Conservation (phyloP, 2,329 filamentous ascomycete species). For the Claviceps sp. region DNA sequence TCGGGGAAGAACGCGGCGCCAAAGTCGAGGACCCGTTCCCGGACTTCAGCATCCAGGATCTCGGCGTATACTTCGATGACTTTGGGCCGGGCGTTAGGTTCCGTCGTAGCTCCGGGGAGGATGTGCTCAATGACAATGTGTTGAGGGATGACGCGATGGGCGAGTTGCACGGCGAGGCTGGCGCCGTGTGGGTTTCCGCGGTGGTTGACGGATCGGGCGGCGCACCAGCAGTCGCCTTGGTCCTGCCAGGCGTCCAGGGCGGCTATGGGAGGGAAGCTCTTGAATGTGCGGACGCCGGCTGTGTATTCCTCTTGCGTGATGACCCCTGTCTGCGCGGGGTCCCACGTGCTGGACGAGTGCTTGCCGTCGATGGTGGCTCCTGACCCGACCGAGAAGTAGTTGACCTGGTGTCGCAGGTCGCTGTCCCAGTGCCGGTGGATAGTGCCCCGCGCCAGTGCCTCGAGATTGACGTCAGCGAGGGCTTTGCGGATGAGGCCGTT, state of each 20-base stretch:
- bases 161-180: conserved; percentile 50
- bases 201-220: conserved; percentile 29
- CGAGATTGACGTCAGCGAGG: conserved; percentile 31
- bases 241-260: conserved; percentile 62
- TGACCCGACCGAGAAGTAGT: conserved; percentile 55
- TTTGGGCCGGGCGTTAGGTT: conserved; percentile 48
- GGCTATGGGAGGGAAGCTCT: conserved; percentile 24
- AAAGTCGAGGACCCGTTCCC: conserved; percentile 29
- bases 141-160: conserved; percentile 46
- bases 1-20: conserved; percentile 27
- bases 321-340: conserved; percentile 13
- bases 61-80: conserved; percentile 58
- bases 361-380: conserved; percentile 51
- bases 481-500: conserved; percentile 28
- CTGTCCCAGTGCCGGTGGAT: conserved; percentile 31
- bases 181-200: conserved; percentile 38
- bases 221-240: conserved; percentile 80
- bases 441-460: conserved; percentile 31
- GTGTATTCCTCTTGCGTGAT: conserved; percentile 4
- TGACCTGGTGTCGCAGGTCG: conserved; percentile 43
- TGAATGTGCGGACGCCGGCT: conserved; percentile 11
- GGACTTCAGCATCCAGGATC: conserved; percentile 32
- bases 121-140: conserved; percentile 64
- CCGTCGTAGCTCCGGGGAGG: conserved; percentile 43
- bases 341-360: conserved; percentile 47